Evolutionary conservation across 2,329 filamentous ascomycete species (phyloP).

Genomic region (Ceratocystis smalleyi): DNA sequence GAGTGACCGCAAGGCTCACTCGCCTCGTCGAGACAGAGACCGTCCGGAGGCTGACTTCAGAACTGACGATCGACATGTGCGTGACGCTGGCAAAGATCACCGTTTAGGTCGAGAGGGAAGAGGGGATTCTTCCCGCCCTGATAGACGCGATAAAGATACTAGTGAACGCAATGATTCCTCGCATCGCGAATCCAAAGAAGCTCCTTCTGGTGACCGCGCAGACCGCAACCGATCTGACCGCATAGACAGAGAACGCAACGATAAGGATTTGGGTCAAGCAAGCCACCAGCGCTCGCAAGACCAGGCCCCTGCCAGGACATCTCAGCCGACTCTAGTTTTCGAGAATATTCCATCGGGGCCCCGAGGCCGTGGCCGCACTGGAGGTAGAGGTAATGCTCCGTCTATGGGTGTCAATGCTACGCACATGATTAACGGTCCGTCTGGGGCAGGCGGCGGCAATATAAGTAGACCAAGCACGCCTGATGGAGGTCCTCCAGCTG

Average conservation of each 20-base stretch:
- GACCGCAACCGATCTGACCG: neutral
- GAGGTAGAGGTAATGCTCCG: neutral
- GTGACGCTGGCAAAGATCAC: constrained; percentile 21
- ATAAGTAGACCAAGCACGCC: neutral
- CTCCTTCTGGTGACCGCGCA: neutral
- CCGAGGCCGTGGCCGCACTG: constrained; percentile 17
- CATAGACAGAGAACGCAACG: neutral
- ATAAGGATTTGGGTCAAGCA: constrained; percentile 27
- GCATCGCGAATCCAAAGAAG: constrained; percentile 19
- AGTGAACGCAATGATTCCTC: constrained; percentile 23
- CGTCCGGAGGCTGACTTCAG: constrained; percentile 5
- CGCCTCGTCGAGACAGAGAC: constrained; percentile 12
- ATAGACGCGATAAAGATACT: constrained; percentile 24
- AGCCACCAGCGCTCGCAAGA: constrained; percentile 38
- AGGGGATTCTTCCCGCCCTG: constrained; percentile 36
- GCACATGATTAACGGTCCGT: neutral
- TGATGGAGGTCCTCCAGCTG: constrained; percentile 8
- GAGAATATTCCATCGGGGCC: constrained; percentile 21
- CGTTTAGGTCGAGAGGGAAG: constrained; percentile 22
- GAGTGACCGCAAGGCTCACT: constrained; percentile 8
- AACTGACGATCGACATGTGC: constrained; percentile 10
- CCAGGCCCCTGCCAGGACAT: constrained; percentile 19
- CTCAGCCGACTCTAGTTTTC: neutral
- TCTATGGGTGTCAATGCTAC: constrained; percentile 1
- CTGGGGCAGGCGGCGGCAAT: neutral